Percentiles rank a stretch among this genome's conserved stretches.
These are phyloP conservation scores for Pseudocercospora pini-densiflorae DNA, from an alignment of 2,329 filamentous ascomycete genomes.

Conservation along the genomic window DNA sequence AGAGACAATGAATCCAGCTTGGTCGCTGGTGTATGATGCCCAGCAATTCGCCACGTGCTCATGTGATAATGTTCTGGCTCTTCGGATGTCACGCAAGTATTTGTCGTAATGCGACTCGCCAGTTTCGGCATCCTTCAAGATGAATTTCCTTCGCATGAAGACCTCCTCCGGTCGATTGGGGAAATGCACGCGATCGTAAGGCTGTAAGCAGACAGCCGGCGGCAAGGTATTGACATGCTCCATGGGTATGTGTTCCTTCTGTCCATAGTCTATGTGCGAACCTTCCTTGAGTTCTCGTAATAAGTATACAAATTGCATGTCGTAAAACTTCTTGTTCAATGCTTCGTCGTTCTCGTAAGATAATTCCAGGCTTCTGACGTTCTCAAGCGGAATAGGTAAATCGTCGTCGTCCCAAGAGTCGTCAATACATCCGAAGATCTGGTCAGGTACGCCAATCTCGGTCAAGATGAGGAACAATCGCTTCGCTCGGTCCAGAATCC, in stretches of 20 bases:
- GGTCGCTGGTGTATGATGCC: slow-evolving; percentile 71
- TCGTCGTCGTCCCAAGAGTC: slow-evolving; percentile 79
- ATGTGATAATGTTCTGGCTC: slow-evolving; percentile 64
- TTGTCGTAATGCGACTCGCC: slow-evolving; percentile 44
- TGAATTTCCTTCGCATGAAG: slow-evolving; percentile 45
- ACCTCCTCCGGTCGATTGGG: slow-evolving; percentile 63
- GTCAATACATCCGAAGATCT: slow-evolving; percentile 76
- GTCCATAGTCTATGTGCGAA: slow-evolving; percentile 65
- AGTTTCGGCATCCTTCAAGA: slow-evolving; percentile 36
- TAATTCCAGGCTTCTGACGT: slow-evolving; percentile 67
- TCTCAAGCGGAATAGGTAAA: slow-evolving; percentile 69
- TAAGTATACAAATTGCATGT: slow-evolving; percentile 73
- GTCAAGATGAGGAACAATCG: slow-evolving; percentile 72
- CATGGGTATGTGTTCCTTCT: slow-evolving; percentile 71
- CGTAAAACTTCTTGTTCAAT: slow-evolving; percentile 71
- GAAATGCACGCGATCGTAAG: slow-evolving; percentile 66
- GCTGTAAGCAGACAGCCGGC: slow-evolving; percentile 50
- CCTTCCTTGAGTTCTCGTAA: slow-evolving; percentile 66
- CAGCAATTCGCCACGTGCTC: slow-evolving; percentile 73
- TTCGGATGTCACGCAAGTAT: slow-evolving; percentile 65
- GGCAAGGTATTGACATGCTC: slow-evolving; percentile 67
- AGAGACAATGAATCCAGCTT: slow-evolving; percentile 67
- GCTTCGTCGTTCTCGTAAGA: slow-evolving; percentile 64
- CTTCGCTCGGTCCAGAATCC: slow-evolving; percentile 72
- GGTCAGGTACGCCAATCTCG: slow-evolving; percentile 71